Evolutionary conservation across 345 rosid genomes (phyloP).

Genomic region (Rhizophora apiculata): DNA sequence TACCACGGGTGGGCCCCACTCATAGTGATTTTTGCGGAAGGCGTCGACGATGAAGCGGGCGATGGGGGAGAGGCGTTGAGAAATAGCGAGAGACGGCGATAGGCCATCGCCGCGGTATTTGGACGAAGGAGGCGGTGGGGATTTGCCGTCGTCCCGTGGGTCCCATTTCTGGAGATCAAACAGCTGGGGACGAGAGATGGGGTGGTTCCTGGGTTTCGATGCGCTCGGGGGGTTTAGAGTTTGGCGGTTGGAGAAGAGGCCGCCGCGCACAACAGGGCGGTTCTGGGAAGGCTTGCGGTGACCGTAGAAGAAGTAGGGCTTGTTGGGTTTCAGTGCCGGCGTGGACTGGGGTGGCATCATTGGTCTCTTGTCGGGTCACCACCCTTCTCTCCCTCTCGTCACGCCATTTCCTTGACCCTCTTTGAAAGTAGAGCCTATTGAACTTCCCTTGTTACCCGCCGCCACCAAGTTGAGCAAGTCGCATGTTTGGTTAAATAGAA

Average conservation of each 20-base stretch:
- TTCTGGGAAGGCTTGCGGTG: conserved; percentile 82
- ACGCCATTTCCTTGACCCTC: too few relatives aligned
- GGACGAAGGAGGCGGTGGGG: conserved; percentile 20
- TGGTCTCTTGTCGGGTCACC: neutral
- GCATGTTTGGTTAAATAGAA: too few relatives aligned
- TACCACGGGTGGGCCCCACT: conserved; percentile 66
- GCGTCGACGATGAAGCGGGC: conserved; percentile 80
- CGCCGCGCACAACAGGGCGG: conserved; percentile 76
- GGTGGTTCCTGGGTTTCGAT: neutral
- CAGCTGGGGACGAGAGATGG: conserved; percentile 22
- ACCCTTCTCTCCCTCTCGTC: neutral
- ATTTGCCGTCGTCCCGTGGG: conserved; percentile 37
- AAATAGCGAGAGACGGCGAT: conserved; percentile 27
- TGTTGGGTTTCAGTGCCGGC: conserved; percentile 19
- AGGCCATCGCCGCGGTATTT: conserved; percentile 2
- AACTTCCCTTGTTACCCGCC: too few relatives aligned
- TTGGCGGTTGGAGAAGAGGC: conserved; percentile 73
- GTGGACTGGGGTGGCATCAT: conserved; percentile 20
- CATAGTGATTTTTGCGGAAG: conserved; percentile 50
- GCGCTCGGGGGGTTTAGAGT: conserved; percentile 20
- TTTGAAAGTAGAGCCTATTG: too few relatives aligned
- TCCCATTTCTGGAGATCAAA: conserved; percentile 75
- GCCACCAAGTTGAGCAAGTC: too few relatives aligned
- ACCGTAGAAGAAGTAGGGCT: conserved; percentile 75
- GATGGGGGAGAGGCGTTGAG: conserved; percentile 68